A percentile compares a stretch with the other conserved stretches of the same genome.
Evolutionary conservation across 495 filamentous ascomycete genomes (phyloP).

Genomic region (Trichoderma asperelloides): DNA sequence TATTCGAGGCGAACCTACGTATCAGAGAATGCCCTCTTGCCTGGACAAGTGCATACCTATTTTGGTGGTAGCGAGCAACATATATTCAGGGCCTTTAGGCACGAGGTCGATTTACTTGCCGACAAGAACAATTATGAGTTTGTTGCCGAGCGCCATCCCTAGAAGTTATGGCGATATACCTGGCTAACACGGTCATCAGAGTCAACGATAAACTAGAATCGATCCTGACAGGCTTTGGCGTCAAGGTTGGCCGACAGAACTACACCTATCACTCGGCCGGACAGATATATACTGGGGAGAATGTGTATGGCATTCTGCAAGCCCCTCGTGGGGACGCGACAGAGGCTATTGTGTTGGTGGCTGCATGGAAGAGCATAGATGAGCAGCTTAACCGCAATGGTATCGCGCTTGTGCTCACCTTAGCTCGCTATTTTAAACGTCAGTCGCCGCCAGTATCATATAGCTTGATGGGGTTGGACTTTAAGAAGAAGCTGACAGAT

Average conservation of each 20-base stretch:
- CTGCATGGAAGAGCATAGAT: constrained; percentile 78
- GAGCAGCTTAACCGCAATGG: constrained; percentile 76
- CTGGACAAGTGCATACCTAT: constrained; percentile 95
- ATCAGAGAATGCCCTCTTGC: constrained; percentile 92
- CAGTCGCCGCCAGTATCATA: constrained; percentile 16
- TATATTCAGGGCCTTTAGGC: constrained; percentile 84
- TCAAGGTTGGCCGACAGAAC: constrained; percentile 78
- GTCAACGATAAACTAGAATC: constrained; percentile 60
- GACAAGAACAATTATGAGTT: constrained; percentile 44
- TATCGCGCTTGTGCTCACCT: constrained; percentile 71
- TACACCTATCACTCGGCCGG: constrained; percentile 71
- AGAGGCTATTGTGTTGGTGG: constrained; percentile 88
- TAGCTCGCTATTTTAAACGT: constrained; percentile 91
- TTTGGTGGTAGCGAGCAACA: constrained; percentile 94
- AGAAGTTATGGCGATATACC: background rate
- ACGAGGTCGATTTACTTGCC: constrained; percentile 62
- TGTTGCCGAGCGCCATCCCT: constrained; percentile 10
- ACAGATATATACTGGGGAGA: constrained; percentile 68
- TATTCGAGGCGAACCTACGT: constrained; percentile 94
- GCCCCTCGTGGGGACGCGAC: constrained; percentile 96
- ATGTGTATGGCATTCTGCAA: constrained; percentile 90
- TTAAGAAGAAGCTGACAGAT: background rate
- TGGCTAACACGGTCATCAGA: background rate
- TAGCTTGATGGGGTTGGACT: constrained; percentile 16
- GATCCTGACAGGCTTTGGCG: constrained; percentile 65